Conservation (phyloP, 1,139 yeast genomes). For the Kodamaea arcana region DNA sequence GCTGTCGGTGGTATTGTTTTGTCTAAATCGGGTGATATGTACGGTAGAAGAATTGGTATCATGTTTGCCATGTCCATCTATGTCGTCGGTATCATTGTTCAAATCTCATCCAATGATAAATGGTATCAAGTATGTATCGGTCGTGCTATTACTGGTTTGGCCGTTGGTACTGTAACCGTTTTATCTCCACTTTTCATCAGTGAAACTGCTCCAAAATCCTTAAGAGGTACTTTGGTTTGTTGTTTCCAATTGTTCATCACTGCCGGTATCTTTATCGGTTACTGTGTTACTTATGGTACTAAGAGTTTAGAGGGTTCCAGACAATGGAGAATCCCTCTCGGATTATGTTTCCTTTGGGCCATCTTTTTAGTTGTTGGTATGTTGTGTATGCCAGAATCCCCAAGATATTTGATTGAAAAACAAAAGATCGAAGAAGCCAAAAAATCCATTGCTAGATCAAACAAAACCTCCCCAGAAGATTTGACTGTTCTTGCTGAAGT, state of each 20-base stretch:
- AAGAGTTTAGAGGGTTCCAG: constrained; percentile 13
- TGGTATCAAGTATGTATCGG: constrained; percentile 53
- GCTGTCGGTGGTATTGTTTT: constrained; percentile 22
- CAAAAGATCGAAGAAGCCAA: constrained; percentile 40
- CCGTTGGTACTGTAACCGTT: constrained; percentile 22
- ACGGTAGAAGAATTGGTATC: constrained; percentile 22
- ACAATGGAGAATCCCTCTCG: constrained; percentile 19
- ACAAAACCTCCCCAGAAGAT: constrained; percentile 36
- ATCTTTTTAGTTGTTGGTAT: constrained; percentile 20
- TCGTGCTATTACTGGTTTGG: constrained; percentile 31
- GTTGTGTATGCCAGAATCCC: constrained; percentile 25
- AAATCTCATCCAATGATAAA: constrained; percentile 19
- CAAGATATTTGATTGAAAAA: constrained; percentile 21
- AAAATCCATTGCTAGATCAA: constrained; percentile 37
- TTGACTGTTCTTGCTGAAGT: constrained; percentile 56
- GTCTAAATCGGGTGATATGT: constrained; percentile 18
- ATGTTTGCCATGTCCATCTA: constrained; percentile 20
- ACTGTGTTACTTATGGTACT: constrained; percentile 20
- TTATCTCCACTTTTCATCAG: constrained; percentile 22
- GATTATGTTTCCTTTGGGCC: constrained; percentile 23
- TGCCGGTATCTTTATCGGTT: constrained; percentile 46
- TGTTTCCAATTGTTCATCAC: constrained; percentile 24
- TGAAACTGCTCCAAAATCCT: constrained; percentile 21
- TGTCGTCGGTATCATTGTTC: constrained; percentile 21
- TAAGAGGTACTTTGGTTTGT: constrained; percentile 24